Evolutionary conservation across 768 basidiomycete species (phyloP), one percentile per base, ranked within the genome.

Genomic region (Panus rudis): DNA sequence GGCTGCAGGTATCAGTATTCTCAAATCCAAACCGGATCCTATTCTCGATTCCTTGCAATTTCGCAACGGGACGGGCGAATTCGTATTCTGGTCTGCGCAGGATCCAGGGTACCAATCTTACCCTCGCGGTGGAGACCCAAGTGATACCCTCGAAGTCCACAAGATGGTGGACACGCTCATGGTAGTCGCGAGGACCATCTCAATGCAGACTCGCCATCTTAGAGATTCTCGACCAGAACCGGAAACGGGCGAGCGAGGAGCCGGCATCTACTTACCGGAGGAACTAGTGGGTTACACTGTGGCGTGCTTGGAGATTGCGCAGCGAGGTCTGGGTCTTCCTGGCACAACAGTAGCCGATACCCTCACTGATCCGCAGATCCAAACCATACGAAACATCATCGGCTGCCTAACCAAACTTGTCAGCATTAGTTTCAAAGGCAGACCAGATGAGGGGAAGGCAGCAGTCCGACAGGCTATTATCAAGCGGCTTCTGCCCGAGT

Each of bases 221-320:
- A 76, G 91, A 23, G 88, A 88, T 42, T n/a, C n/a, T n/a, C 73
- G 86, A 20, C 70, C 75, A 16, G 83, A 85, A 55, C 81, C 83
- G 3, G 84, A 89, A 12, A 53, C 63, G 2, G 76, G 78, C 2
- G 86, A 90, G 47, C 74, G 88, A 20, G 92, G 92, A 1, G 75
- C 78, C 0, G 90, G 91, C 4, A 76, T 93, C 37, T 97, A 96
- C 57, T 70, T 99, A 1, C 92, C 96, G 0, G 88, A 94, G 51
- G 92, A 97, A 51, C 66, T 98, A 13, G 68, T 94, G 27, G 87
- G 85, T 3, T 97, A 94, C 61, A 93, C 93, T 3, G 73, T 98
- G 27, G 69, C 84, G 2, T 69, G 79, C 5, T 73, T 92, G 42
- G 96, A 98, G 63, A 75, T 87, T 13, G 74, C 85, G 0, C 78